phyloP scores from a whole-genome alignment of 176 grass and related monocot species.

The Guadua angustifolia region DNA sequence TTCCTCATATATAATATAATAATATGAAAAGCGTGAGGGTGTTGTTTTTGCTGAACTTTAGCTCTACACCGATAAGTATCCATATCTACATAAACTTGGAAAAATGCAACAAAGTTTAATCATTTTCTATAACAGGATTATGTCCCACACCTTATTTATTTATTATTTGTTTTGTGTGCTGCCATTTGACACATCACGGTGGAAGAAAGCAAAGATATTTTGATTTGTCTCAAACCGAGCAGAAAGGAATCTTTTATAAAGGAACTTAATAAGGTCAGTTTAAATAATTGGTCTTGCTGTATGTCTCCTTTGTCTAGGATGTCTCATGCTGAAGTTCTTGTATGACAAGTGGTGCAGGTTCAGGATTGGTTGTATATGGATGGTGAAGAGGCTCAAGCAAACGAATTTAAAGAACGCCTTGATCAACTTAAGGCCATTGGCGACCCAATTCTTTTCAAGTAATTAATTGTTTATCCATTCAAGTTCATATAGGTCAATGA shows the following conservation, averaged over 20 bases:
- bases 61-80: neutral
- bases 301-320: slow-evolving; percentile 22
- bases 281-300: slow-evolving; percentile 6
- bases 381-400: slow-evolving; percentile 91
- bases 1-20: neutral
- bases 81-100: slow-evolving; percentile 22
- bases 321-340: slow-evolving; percentile 29
- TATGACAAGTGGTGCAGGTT: slow-evolving; percentile 63
- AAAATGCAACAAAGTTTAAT: slow-evolving; percentile 5
- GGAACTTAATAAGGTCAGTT: slow-evolving; percentile 85
- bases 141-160: slow-evolving; percentile 8
- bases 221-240: slow-evolving; percentile 85
- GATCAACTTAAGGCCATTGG: slow-evolving; percentile 88
- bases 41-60: neutral
- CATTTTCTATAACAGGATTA: neutral
- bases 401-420: slow-evolving; percentile 85
- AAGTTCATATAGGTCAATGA: neutral
- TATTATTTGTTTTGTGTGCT: slow-evolving; percentile 42
- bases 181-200: slow-evolving; percentile 53
- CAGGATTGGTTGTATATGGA: slow-evolving; percentile 99
- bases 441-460: slow-evolving; percentile 96
- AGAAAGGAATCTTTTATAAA: slow-evolving; percentile 72
- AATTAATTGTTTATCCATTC: slow-evolving; percentile 29
- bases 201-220: slow-evolving; percentile 80
- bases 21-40: neutral